Percentiles rank a stretch among this genome's conserved stretches.
These are phyloP conservation scores for Uronychia setigera DNA, from an alignment of 73 alveolate genomes.

Conservation along the genomic window DNA sequence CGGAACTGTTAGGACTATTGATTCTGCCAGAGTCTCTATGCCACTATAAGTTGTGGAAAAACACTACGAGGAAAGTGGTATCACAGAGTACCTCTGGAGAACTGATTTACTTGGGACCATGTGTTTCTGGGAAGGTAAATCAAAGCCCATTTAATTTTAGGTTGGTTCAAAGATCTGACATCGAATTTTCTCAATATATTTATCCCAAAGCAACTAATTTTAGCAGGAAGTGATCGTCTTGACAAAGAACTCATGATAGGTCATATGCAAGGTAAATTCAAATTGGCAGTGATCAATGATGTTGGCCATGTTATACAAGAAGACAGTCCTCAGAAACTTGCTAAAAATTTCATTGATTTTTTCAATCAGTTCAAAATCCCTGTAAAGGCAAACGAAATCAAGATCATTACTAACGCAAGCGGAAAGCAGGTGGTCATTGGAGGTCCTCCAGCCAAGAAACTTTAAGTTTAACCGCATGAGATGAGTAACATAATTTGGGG, in stretches of 20 bases:
- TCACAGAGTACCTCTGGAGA: slow-evolving; percentile 82
- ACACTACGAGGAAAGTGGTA: neutral
- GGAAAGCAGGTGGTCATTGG: slow-evolving; percentile 53
- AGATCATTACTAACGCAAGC: slow-evolving; percentile 47
- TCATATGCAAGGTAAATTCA: slow-evolving; percentile 97
- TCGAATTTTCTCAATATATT: slow-evolving; percentile 77
- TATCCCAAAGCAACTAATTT: slow-evolving; percentile 88
- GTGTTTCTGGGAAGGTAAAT: slow-evolving; percentile 83
- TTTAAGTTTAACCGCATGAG: too few species aligned
- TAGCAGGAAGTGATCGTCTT: slow-evolving; percentile 97
- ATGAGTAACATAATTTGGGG: too few species aligned
- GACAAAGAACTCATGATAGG: slow-evolving; percentile 97
- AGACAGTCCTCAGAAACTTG: slow-evolving; percentile 90
- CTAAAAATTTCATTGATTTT: slow-evolving; percentile 72
- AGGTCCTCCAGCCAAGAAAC: neutral
- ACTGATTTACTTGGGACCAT: slow-evolving; percentile 91
- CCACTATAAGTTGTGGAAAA: slow-evolving; percentile 87
- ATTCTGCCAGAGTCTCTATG: slow-evolving; percentile 93
- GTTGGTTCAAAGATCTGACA: slow-evolving; percentile 96
- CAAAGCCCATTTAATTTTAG: slow-evolving; percentile 12
- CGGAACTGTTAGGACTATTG: slow-evolving; percentile 86
- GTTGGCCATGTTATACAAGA: slow-evolving; percentile 97
- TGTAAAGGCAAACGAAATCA: slow-evolving; percentile 59
- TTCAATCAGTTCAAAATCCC: slow-evolving; percentile 79
- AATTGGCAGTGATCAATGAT: slow-evolving; percentile 81